Percentiles rank a stretch among this genome's conserved stretches.
phyloP scores from a whole-genome alignment of 2,329 filamentous ascomycete species.

The Pseudogymnoascus sp. region DNA sequence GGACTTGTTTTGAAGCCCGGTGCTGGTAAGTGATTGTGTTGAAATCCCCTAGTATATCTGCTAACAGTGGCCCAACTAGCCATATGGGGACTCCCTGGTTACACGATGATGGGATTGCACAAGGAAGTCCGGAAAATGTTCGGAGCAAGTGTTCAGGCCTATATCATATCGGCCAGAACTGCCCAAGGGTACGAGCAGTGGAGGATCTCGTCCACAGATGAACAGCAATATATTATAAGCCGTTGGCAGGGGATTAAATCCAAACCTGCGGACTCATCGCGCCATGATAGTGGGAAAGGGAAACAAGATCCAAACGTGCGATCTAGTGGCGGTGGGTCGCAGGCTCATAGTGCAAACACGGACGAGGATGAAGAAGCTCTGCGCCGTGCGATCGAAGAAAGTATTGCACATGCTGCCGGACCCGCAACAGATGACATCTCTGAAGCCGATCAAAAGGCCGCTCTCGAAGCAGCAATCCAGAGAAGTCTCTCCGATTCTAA shows the following conservation, averaged over 20 bases:
- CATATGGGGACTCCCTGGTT: slow-evolving; percentile 65
- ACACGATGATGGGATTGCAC: slow-evolving; percentile 74
- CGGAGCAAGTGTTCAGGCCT: slow-evolving; percentile 63
- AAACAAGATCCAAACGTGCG: neutral
- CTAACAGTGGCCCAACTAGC: slow-evolving; percentile 29
- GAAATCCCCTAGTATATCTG: neutral
- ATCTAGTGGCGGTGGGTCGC: slow-evolving; percentile 11
- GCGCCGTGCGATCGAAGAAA: slow-evolving; percentile 41
- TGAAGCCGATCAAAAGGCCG: slow-evolving; percentile 48
- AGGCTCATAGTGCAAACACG: slow-evolving; percentile 24
- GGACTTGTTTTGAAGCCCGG: slow-evolving; percentile 39
- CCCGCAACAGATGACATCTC: slow-evolving; percentile 12
- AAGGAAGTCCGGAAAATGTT: slow-evolving; percentile 66
- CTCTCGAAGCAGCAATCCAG: slow-evolving; percentile 48
- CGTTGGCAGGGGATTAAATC: slow-evolving; percentile 53
- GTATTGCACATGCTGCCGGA: slow-evolving; percentile 35
- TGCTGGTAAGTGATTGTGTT: slow-evolving; percentile 45
- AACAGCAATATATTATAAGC: slow-evolving; percentile 54
- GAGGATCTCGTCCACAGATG: slow-evolving; percentile 42
- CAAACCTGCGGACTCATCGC: slow-evolving; percentile 54
- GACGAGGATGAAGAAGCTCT: slow-evolving; percentile 32
- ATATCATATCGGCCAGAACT: slow-evolving; percentile 69
- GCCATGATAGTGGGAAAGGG: slow-evolving; percentile 30
- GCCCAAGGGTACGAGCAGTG: slow-evolving; percentile 66
- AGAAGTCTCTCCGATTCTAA: slow-evolving; percentile 35